A percentile compares a stretch with the other conserved stretches of the same genome.
These are phyloP conservation scores for Alternaria sp. DNA, from an alignment of 2,329 filamentous ascomycete species.

Conservation along the genomic window DNA sequence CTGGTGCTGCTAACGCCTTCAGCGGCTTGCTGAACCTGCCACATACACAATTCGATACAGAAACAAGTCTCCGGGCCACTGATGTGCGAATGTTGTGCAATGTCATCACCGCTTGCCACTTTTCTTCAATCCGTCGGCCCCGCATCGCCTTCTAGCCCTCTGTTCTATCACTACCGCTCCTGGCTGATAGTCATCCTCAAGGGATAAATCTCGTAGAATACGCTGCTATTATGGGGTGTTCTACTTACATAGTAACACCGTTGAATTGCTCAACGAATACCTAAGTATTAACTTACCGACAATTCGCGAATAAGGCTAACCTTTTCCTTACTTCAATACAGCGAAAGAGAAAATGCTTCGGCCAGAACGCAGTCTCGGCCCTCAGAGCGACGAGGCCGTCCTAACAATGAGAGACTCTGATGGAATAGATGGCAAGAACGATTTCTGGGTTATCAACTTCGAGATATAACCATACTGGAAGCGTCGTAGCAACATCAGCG, in stretches of 20 bases:
- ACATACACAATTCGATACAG: background rate
- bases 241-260: background rate
- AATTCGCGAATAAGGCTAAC: background rate
- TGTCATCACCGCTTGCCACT: background rate
- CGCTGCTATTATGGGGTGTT: background rate
- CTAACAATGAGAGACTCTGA: too few relatives aligned
- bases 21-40: background rate
- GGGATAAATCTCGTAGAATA: background rate
- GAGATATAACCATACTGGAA: too few relatives aligned
- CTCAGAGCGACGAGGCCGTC: background rate
- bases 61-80: background rate
- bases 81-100: background rate
- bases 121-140: background rate
- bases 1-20: background rate
- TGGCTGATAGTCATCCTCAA: background rate
- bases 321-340: background rate
- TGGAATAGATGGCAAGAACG: too few relatives aligned
- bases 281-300: too few relatives aligned
- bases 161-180: background rate
- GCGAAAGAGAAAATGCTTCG: background rate
- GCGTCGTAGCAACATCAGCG: too few relatives aligned
- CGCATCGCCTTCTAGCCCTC: background rate
- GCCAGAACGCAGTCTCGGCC: background rate
- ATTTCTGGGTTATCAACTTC: too few relatives aligned
- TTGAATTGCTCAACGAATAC: background rate